phyloP scores from a whole-genome alignment of 257 asterid genomes.

The Gentiana straminea region DNA sequence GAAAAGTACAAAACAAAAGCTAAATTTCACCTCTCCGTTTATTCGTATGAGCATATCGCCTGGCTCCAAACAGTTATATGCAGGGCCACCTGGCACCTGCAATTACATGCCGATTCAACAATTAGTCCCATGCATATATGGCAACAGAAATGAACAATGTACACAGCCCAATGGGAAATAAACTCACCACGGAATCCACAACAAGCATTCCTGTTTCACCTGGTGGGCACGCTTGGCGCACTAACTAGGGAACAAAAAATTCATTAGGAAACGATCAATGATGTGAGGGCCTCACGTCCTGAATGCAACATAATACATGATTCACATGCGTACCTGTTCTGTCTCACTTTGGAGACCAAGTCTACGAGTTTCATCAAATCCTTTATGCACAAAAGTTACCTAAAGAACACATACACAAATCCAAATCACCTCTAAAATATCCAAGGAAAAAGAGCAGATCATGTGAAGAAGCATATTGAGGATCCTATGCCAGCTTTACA shows the following conservation, averaged over 20 bases:
- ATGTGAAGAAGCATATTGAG: background rate
- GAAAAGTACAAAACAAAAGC: slow-evolving; percentile 1
- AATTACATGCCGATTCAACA: slow-evolving; percentile 11
- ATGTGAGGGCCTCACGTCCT: background rate
- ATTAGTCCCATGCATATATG: background rate
- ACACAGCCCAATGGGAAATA: slow-evolving; percentile 8
- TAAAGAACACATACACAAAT: slow-evolving; percentile 18
- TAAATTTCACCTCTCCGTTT: slow-evolving; percentile 77
- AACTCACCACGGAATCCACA: slow-evolving; percentile 90
- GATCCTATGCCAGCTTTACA: background rate
- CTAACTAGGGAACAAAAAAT: slow-evolving; percentile 42
- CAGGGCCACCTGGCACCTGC: slow-evolving; percentile 98
- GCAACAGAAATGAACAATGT: background rate
- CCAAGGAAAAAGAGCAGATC: slow-evolving; percentile 11
- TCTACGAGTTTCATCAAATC: slow-evolving; percentile 95
- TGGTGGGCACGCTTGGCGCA: slow-evolving; percentile 79
- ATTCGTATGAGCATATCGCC: slow-evolving; percentile 91
- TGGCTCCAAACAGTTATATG: slow-evolving; percentile 84
- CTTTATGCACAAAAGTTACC: slow-evolving; percentile 95
- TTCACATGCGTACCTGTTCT: slow-evolving; percentile 54
- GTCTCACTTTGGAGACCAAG: slow-evolving; percentile 89
- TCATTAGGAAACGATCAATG: slow-evolving; percentile 5
- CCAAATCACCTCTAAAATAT: slow-evolving; percentile 13
- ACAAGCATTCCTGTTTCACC: slow-evolving; percentile 99
- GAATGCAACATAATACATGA: slow-evolving; percentile 3